Conservation (phyloP, 148 eudicot genomes). For the Rhododendron vialii region DNA sequence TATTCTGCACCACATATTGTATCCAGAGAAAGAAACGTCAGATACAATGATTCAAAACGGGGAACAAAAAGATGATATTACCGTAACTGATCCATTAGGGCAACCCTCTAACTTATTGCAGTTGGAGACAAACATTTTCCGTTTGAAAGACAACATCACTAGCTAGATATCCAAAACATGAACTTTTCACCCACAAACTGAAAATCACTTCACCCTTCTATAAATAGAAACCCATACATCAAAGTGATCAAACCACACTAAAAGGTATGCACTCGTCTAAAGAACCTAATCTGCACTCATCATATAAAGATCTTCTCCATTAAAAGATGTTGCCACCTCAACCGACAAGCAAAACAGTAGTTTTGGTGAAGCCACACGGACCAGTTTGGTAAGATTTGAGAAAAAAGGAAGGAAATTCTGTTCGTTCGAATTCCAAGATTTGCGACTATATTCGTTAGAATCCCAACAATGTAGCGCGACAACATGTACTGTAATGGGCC, state of each 20-base stretch:
- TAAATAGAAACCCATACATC: neutral
- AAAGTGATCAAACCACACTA: neutral
- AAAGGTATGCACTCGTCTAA: neutral
- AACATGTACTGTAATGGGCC: neutral
- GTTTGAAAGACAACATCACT: neutral
- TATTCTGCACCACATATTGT: constrained; percentile 18
- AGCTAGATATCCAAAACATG: neutral
- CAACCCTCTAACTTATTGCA: neutral
- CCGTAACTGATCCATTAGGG: neutral
- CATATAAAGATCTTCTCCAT: neutral
- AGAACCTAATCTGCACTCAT: neutral
- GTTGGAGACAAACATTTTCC: neutral
- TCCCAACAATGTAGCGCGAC: neutral
- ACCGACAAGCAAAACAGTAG: neutral
- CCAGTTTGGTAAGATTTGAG: neutral
- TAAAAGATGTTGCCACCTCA: neutral
- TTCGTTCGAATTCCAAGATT: neutral
- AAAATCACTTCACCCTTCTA: neutral
- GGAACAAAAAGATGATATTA: neutral
- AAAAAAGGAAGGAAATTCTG: neutral
- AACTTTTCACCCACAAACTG: neutral
- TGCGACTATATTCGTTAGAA: neutral
- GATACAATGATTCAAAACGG: neutral
- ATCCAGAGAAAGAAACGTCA: constrained; percentile 7
- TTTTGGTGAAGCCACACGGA: neutral